These are phyloP conservation scores for Ophiosphaerella narmari DNA, from an alignment of 2,329 filamentous ascomycete genomes.

Conservation along the genomic window DNA sequence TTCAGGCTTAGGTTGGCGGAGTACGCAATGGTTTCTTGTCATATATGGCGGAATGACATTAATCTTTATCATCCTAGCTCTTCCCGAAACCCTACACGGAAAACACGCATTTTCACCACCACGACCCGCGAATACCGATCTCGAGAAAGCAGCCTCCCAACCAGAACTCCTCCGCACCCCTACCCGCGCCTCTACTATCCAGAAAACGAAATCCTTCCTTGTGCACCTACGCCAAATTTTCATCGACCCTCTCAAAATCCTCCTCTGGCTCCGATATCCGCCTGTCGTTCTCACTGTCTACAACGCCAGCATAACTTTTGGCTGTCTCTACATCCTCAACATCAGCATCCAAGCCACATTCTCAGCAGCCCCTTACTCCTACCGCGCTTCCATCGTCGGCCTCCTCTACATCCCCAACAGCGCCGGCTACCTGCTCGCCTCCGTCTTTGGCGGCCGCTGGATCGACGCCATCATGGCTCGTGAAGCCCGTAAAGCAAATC, in stretches of 20 bases:
- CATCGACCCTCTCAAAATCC: slow-evolving; percentile 46
- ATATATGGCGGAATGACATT: slow-evolving; percentile 43
- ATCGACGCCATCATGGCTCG: slow-evolving; percentile 48
- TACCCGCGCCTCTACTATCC: slow-evolving; percentile 41
- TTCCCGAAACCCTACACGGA: slow-evolving; percentile 33
- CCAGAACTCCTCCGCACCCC: slow-evolving; percentile 31
- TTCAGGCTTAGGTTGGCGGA: slow-evolving; percentile 42
- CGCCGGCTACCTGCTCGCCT: slow-evolving; percentile 42
- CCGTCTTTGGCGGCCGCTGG: slow-evolving; percentile 46
- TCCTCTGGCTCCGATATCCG: slow-evolving; percentile 46
- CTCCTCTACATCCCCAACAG: slow-evolving; percentile 46
- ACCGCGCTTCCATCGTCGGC: slow-evolving; percentile 43
- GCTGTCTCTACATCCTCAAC: slow-evolving; percentile 47
- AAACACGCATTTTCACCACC: background rate
- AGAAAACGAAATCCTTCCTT: slow-evolving; percentile 36
- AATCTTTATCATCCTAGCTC: slow-evolving; percentile 37
- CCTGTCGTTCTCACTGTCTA: slow-evolving; percentile 46
- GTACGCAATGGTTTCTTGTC: slow-evolving; percentile 48
- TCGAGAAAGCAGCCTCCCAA: slow-evolving; percentile 9
- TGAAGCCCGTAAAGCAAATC: slow-evolving; percentile 43
- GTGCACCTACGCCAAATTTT: slow-evolving; percentile 41
- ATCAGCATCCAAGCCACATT: slow-evolving; percentile 46
- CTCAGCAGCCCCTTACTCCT: slow-evolving; percentile 38
- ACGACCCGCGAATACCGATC: background rate
- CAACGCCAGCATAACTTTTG: slow-evolving; percentile 48